Base-by-base conservation (phyloP, 2,329 filamentous ascomycete species). In the Penicillium fuscoglaucum region DNA sequence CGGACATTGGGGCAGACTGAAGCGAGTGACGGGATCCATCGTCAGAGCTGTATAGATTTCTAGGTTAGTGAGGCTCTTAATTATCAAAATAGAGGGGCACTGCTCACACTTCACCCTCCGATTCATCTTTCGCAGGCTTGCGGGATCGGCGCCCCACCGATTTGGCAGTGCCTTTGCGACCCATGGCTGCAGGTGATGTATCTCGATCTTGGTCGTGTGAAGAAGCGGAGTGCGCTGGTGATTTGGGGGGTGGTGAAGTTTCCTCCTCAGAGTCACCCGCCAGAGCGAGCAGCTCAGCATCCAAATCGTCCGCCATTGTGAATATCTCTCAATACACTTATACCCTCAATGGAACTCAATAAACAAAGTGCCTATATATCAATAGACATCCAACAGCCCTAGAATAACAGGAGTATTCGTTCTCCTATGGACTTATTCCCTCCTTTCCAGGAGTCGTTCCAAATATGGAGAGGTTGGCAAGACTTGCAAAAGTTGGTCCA, bases 241-340 rank as follows among this genome's bases (percentile, higher is more conserved):
- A 84, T 80, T 79, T 70, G 79, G 84, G 58, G 76, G 71, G 76
- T 53, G 82, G 80, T 61, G 85, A 73, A 55, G 76, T 73, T 65
- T 84, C 82, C 61, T 83, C 81, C 62, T 82, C 80, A 51, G 79
- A 82, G 68, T 81, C 89, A 66, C 90, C 95, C 55, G 93, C 95
- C 65, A 98, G 87, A 71, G 91, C 93, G 64, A 98, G 88, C 65
- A 98, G 87, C 80, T 97, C 93, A 69, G 93, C 92, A 73, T 98
- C 93, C 66, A 97, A 84, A 72, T 93, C 74, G 58, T 75, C 90
- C 57, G 90, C 89, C 92, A 96, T 96, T 70, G 64, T 83, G 64
- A 70, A 67, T 67, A 31, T 35, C 58, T 57, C 33, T 43, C 41
- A 58, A 55, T 37, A 35, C 28, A 48, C 29, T 35, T 48, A 48